Base-by-base conservation (phyloP, 768 basidiomycete species). In the Naganishia friedmannii region DNA sequence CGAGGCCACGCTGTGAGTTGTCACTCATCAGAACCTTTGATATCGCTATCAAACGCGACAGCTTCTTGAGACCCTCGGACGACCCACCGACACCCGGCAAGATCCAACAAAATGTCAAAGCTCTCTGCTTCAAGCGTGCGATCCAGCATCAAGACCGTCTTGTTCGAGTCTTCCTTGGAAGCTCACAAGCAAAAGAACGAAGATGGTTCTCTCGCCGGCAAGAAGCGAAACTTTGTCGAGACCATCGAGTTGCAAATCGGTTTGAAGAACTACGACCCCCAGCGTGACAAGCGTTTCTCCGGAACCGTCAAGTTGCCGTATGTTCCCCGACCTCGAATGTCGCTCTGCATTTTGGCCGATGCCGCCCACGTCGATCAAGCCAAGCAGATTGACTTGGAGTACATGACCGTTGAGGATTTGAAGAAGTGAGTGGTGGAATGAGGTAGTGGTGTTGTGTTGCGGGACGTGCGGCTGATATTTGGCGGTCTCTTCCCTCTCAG, bases 91-190 rank as follows among this genome's bases (percentile, higher is more conserved):
- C 60, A 63, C 32, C 60, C 60, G 60, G 60, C 60, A 63, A 63
- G 42, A 42, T 63, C 60, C 60, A 63, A 63, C 65, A 66, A 66
- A 54, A 70, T 70, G 69, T 53, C 46, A 72, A 96, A 95, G 86
- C 90, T 96, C 83, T 92, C 91, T 89, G 94, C 95, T 88, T 88
- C 93, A 89, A 95, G 93, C 89, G 95, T 99, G 92, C 95, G 96
- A 89, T 89, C 88, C 85, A 92, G 91, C 81, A 87, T 97, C 84
- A 91, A 91, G 84, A 91, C 92, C 75, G 87, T 98, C 74, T 86
- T 95, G 72, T 87, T 86, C 69, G 88, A 89, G 21, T 88, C 92
- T 77, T 90, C 84, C 75, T 89, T 89, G 84, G 92, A 93, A 83
- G 90, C 91, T 70, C 73, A 74, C 73, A 77, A 77, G 72, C 74